phyloP scores from a whole-genome alignment of 768 basidiomycete species.

The Trametopsis cervina region DNA sequence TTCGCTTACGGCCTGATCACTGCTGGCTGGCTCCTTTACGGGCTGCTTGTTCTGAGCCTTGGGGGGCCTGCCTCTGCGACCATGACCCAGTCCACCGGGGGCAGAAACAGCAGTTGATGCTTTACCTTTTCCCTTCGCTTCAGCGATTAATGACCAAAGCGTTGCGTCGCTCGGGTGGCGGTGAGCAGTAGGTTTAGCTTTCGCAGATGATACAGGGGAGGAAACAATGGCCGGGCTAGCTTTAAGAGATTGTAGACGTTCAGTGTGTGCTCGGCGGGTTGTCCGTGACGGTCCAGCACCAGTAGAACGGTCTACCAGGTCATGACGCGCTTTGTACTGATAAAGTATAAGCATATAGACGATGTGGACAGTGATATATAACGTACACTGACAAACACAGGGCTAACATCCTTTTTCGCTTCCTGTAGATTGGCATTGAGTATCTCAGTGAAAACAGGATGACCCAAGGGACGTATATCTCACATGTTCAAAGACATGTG shows the following conservation, averaged over 20 bases:
- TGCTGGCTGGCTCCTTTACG: not conserved
- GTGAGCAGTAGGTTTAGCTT: not conserved
- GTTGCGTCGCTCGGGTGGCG: too few relatives aligned
- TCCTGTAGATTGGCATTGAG: constrained; percentile 44
- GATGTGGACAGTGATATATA: not conserved
- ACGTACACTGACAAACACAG: constrained; percentile 65
- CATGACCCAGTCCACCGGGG: too few relatives aligned
- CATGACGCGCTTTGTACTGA: constrained; percentile 57
- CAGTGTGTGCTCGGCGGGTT: constrained; percentile 54
- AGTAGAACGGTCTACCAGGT: constrained; percentile 46
- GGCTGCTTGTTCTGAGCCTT: not conserved
- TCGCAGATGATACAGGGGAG: constrained; percentile 4
- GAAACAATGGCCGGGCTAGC: constrained; percentile 19
- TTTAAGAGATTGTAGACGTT: constrained; percentile 41
- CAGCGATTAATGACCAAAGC: constrained; percentile 26
- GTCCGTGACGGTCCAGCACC: constrained; percentile 45
- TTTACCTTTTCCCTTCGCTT: constrained; percentile 27
- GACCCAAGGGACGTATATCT: too few relatives aligned
- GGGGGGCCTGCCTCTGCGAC: constrained; percentile 1
- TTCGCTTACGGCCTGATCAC: constrained; percentile 1
- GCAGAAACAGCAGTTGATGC: constrained; percentile 7
- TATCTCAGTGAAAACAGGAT: too few relatives aligned
- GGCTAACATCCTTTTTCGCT: constrained; percentile 66
- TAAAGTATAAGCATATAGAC: not conserved
- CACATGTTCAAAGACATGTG: too few relatives aligned